Conservation (phyloP, 2,329 filamentous ascomycete species). For the Pseudogymnoascus sp. region DNA sequence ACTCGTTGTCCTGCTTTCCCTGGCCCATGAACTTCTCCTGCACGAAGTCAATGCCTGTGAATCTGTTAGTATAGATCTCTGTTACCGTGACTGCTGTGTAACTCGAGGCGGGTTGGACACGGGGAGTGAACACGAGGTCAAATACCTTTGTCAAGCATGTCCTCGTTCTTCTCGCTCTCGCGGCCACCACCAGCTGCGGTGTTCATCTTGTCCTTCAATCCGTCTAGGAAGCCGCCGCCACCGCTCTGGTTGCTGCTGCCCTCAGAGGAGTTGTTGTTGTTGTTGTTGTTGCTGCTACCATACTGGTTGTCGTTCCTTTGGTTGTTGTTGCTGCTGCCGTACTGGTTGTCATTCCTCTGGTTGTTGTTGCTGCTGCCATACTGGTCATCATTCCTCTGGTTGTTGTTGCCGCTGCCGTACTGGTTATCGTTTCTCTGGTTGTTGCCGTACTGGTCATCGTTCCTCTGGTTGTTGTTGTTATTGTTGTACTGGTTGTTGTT, state of each 20-base stretch:
- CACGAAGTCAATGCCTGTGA: conserved; percentile 63
- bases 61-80: conserved; percentile 13
- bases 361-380: conserved; percentile 17
- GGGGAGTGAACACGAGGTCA: conserved; percentile 13
- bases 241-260: conserved; percentile 29
- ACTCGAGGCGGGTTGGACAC: not conserved
- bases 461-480: not conserved
- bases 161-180: conserved; percentile 75
- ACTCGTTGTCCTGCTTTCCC: conserved; percentile 65
- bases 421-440: conserved; percentile 16
- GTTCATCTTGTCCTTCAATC: conserved; percentile 66
- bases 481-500: conserved; percentile 14
- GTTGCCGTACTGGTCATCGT: conserved; percentile 17
- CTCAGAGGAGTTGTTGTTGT: not conserved
- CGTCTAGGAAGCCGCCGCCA: conserved; percentile 43
- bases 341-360: conserved; percentile 29
- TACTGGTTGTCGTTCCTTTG: conserved; percentile 33
- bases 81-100: not conserved
- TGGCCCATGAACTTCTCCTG: conserved; percentile 68
- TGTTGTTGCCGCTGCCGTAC: conserved; percentile 14
- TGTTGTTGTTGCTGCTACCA: conserved; percentile 14
- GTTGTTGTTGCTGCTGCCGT: conserved; percentile 16
- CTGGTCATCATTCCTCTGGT: conserved; percentile 17
- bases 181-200: conserved; percentile 62
- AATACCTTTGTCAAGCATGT: conserved; percentile 72